These are phyloP conservation scores for Xylariales sp. DNA, from an alignment of 2,329 filamentous ascomycete species.

Conservation along the genomic window DNA sequence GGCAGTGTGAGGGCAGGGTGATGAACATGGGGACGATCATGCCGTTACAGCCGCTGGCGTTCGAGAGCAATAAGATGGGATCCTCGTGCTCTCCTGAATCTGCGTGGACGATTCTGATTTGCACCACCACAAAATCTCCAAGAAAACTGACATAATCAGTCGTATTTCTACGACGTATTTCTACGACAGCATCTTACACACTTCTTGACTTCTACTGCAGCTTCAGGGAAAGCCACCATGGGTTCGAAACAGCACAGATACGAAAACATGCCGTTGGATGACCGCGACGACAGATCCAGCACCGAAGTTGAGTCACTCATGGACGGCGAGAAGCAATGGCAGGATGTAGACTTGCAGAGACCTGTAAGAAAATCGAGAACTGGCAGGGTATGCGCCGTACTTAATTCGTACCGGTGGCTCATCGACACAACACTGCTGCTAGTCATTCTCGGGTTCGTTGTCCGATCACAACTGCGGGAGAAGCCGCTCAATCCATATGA, in stretches of 20 bases:
- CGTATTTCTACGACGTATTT: too few relatives aligned
- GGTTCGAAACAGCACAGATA: conserved; percentile 25
- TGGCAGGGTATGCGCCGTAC: conserved; percentile 16
- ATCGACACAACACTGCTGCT: conserved; percentile 34
- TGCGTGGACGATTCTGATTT: not conserved
- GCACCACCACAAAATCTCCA: not conserved
- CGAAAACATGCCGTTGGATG: conserved; percentile 26
- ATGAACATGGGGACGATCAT: not conserved
- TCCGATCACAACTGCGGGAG: conserved; percentile 23
- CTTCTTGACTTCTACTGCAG: conserved; percentile 1
- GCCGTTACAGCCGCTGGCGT: conserved; percentile 1
- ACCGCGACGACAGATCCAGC: conserved; percentile 31
- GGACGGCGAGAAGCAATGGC: conserved; percentile 32
- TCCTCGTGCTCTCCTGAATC: not conserved
- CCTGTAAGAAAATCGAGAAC: conserved; percentile 17
- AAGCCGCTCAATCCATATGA: conserved; percentile 23
- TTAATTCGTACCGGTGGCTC: conserved; percentile 31
- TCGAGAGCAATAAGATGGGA: not conserved
- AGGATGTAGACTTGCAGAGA: conserved; percentile 22
- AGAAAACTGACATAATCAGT: too few relatives aligned
- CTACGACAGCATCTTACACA: too few relatives aligned
- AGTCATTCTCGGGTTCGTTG: conserved; percentile 31
- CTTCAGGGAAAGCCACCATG: conserved; percentile 14
- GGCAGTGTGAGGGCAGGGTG: not conserved
- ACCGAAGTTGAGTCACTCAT: conserved; percentile 39